Evolutionary conservation across 345 rosid species (phyloP), one percentile per base, ranked within the genome.

Genomic region (Pistacia vera): DNA sequence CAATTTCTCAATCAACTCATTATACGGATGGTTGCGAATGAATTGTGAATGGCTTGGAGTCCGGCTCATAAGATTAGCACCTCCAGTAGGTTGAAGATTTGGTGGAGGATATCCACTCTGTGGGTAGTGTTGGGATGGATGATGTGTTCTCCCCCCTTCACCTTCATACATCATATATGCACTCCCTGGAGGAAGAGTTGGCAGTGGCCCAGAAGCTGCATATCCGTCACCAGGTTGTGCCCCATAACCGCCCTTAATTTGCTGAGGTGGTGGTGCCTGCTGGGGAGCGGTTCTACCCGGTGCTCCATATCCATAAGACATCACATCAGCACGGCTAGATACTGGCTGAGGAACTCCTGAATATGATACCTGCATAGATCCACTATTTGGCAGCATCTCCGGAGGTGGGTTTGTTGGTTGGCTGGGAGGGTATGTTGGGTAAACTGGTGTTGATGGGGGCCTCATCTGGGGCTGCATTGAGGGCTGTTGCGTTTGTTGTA

Each of bases 1-100:
- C 80, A 94, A 75, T 83, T 94, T 97, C 78, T 97, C 99, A 16
- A 94, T 86, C 87, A 97, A 72, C 52, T 97, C 98, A 8, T 80
- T 67, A 38, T 94, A 89, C 56, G 94, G 88, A 83, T 88, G 91
- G 84, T 77, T 91, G 70, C 97, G 87, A 18, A 79, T 51, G 7
- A 84, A 90, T 77, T 85, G 94, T 1, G 92, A 79, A 65, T 77
- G 86, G 76, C 75, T 77, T 25, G 89, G 85, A 78, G 81, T 83
- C 64, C 86, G 84, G 8, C 78, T 71, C 84, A 86, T 44, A 73
- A 86, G 78, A 60, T 78, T 81, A 46, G 76, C 51, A 79, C 93
- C 88, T 5, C 86, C 1, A 10, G 83, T 75, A 69, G 89, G 82
- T 69, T 81, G 86, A 41, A 10, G 9, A 41, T 41, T 41, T 41